phyloP scores from a whole-genome alignment of 2,329 filamentous ascomycete genomes.

The Mariannaea sp. region DNA sequence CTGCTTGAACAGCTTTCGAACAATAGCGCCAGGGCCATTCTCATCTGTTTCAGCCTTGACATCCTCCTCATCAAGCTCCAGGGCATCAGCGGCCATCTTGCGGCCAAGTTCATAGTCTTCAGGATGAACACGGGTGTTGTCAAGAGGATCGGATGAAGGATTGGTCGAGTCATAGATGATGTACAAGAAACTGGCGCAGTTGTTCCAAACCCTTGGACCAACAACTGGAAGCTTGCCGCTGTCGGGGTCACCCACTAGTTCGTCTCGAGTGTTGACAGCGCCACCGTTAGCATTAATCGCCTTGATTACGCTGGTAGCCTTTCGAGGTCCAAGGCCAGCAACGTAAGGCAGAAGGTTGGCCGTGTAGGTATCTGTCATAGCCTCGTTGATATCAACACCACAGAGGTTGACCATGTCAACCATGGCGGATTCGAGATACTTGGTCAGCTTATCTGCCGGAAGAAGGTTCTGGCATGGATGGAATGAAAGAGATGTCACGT shows the following conservation, averaged over 20 bases:
- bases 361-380: slow-evolving; percentile 77
- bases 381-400: slow-evolving; percentile 93
- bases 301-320: slow-evolving; percentile 74
- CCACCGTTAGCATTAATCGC: slow-evolving; percentile 92
- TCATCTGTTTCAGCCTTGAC: slow-evolving; percentile 94
- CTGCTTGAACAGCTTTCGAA: slow-evolving; percentile 92
- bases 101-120: slow-evolving; percentile 98
- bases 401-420: slow-evolving; percentile 98
- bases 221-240: slow-evolving; percentile 78
- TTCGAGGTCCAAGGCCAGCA: slow-evolving; percentile 88
- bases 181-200: slow-evolving; percentile 93
- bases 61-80: slow-evolving; percentile 97
- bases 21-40: slow-evolving; percentile 85
- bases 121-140: slow-evolving; percentile 95
- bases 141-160: slow-evolving; percentile 84
- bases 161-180: slow-evolving; percentile 87
- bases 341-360: slow-evolving; percentile 90
- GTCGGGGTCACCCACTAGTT: slow-evolving; percentile 87
- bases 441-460: slow-evolving; percentile 82
- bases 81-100: slow-evolving; percentile 96
- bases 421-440: slow-evolving; percentile 91
- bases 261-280: slow-evolving; percentile 79
- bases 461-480: slow-evolving; percentile 89
- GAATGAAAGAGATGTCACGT: slow-evolving; percentile 85
- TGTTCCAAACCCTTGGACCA: slow-evolving; percentile 90